Evolutionary conservation across 148 eudicot species (phyloP).

Genomic region (Fagopyrum homotropicum): DNA sequence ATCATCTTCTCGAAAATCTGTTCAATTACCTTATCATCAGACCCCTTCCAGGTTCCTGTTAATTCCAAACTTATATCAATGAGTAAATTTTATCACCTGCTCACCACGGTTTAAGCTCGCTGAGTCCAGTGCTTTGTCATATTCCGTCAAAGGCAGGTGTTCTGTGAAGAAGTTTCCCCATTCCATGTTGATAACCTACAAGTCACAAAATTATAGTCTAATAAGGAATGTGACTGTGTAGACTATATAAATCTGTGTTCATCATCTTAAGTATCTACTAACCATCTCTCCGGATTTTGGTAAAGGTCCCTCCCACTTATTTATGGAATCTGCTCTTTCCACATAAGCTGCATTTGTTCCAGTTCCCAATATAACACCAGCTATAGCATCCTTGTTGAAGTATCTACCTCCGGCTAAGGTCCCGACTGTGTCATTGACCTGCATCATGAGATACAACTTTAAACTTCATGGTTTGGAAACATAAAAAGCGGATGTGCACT

Average conservation of each 20-base stretch:
- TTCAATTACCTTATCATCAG: neutral
- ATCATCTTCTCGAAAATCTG: constrained; percentile 60
- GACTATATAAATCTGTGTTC: neutral
- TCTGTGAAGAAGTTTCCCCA: constrained; percentile 74
- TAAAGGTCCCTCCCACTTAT: constrained; percentile 61
- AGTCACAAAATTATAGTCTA: neutral
- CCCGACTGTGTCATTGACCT: constrained; percentile 79
- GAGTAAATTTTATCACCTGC: constrained; percentile 35
- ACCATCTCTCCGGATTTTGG: constrained; percentile 81
- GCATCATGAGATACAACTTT: neutral
- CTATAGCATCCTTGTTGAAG: constrained; percentile 41
- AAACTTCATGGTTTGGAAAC: neutral
- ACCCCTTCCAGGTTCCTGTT: neutral
- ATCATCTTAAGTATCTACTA: neutral
- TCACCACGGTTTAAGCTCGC: constrained; percentile 72
- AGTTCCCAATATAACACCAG: constrained; percentile 72
- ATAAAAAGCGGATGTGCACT: neutral
- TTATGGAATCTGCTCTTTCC: constrained; percentile 63
- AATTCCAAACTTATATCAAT: neutral
- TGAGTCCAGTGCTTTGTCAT: constrained; percentile 53
- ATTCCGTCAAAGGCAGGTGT: constrained; percentile 64
- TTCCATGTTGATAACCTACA: constrained; percentile 74
- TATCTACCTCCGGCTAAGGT: constrained; percentile 81
- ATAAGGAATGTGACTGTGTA: neutral
- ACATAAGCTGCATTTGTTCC: constrained; percentile 80